phyloP scores from a whole-genome alignment of 768 basidiomycete genomes.

The Lentinula edodes region DNA sequence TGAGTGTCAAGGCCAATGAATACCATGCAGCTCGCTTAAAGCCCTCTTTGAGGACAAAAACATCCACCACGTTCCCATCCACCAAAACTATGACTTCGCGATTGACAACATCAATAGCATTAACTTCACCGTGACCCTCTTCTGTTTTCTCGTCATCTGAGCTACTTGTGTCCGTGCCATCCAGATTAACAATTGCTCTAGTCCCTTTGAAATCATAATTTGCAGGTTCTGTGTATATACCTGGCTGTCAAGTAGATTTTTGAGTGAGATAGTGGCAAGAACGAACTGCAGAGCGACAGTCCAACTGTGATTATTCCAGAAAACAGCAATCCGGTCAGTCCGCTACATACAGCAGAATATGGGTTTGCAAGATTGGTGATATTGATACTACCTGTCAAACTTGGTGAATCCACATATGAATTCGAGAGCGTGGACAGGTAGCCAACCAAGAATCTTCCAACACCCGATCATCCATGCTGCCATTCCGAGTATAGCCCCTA shows the following conservation, averaged over 20 bases:
- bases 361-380: slow-evolving; percentile 30
- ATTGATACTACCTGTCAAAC: slow-evolving; percentile 25
- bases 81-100: neutral
- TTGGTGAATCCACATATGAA: neutral
- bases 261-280: too few species aligned
- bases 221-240: slow-evolving; percentile 20
- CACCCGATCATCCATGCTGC: slow-evolving; percentile 48
- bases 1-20: slow-evolving; percentile 24
- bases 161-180: slow-evolving; percentile 4
- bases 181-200: slow-evolving; percentile 26
- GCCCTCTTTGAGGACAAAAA: slow-evolving; percentile 17
- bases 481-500: slow-evolving; percentile 37
- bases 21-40: slow-evolving; percentile 29
- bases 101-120: neutral
- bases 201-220: slow-evolving; percentile 34
- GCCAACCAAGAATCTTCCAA: slow-evolving; percentile 40
- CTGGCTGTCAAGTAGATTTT: neutral
- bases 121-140: neutral
- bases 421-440: neutral
- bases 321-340: slow-evolving; percentile 29
- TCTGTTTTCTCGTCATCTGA: slow-evolving; percentile 15
- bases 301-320: slow-evolving; percentile 30
- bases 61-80: slow-evolving; percentile 3
- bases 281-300: slow-evolving; percentile 29
- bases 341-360: slow-evolving; percentile 34